Conservation (phyloP, 1,139 yeast genomes). For the Scheffersomyces illinoinensis region DNA sequence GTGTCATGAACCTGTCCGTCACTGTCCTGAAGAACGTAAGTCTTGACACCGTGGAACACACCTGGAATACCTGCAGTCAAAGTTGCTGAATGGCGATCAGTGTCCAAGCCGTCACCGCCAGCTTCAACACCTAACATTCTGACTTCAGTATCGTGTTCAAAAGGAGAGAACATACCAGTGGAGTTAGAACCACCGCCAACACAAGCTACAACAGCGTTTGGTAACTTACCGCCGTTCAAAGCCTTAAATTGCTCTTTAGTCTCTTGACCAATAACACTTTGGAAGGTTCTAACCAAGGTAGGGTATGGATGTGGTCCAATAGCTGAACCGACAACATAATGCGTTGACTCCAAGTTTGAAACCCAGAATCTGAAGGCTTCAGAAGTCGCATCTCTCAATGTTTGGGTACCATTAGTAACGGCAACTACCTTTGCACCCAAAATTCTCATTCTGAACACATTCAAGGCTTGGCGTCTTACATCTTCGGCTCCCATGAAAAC, state of each 20-base stretch:
- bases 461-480: slow-evolving; percentile 96
- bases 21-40: slow-evolving; percentile 82
- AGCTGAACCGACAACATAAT: slow-evolving; percentile 96
- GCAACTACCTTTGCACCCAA: slow-evolving; percentile 94
- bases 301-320: slow-evolving; percentile 99
- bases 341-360: slow-evolving; percentile 78
- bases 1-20: slow-evolving; percentile 99
- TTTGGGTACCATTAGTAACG: slow-evolving; percentile 91
- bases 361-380: slow-evolving; percentile 98
- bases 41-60: slow-evolving; percentile 96
- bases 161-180: slow-evolving; percentile 93
- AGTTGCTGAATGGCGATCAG: slow-evolving; percentile 88
- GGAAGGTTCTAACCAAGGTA: slow-evolving; percentile 96
- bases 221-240: slow-evolving; percentile 77
- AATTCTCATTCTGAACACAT: slow-evolving; percentile 95
- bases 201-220: slow-evolving; percentile 95
- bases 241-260: slow-evolving; percentile 86
- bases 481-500: slow-evolving; percentile 99
- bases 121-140: slow-evolving; percentile 94
- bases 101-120: slow-evolving; percentile 95
- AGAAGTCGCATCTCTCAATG: slow-evolving; percentile 95
- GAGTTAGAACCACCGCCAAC: slow-evolving; percentile 99
- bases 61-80: slow-evolving; percentile 92
- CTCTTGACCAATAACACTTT: slow-evolving; percentile 93
- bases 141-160: slow-evolving; percentile 77